Conservation (phyloP, 1,139 yeast species). For the Pichia sp. region DNA sequence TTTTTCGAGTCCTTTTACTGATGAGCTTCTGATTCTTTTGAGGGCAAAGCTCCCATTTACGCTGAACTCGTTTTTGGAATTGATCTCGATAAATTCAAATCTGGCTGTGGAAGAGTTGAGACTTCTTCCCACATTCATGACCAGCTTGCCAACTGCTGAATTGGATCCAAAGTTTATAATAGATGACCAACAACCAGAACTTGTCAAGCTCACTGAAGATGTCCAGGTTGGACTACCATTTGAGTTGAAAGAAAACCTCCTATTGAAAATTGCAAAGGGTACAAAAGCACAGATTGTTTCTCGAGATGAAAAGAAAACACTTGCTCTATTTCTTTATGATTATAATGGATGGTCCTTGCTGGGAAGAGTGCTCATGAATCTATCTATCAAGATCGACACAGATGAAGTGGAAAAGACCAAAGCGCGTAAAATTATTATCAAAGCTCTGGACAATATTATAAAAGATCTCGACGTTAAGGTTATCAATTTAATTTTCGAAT, state of each 20-base stretch:
- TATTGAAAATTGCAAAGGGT: slow-evolving; percentile 40
- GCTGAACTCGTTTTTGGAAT: slow-evolving; percentile 51
- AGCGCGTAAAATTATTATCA: slow-evolving; percentile 43
- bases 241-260: slow-evolving; percentile 38
- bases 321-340: slow-evolving; percentile 61
- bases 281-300: slow-evolving; percentile 66
- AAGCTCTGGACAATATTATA: slow-evolving; percentile 18
- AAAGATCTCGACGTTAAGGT: slow-evolving; percentile 38
- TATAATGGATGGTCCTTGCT: slow-evolving; percentile 85
- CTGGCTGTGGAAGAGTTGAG: slow-evolving; percentile 61
- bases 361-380: slow-evolving; percentile 69
- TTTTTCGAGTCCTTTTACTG: slow-evolving; percentile 48
- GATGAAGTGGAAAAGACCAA: slow-evolving; percentile 38
- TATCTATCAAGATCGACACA: slow-evolving; percentile 33
- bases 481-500: slow-evolving; percentile 42
- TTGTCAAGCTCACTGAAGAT: slow-evolving; percentile 36
- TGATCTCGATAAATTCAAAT: slow-evolving; percentile 57
- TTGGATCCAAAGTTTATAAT: slow-evolving; percentile 36
- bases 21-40: slow-evolving; percentile 49
- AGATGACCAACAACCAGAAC: slow-evolving; percentile 47
- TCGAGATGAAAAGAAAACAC: slow-evolving; percentile 20
- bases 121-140: slow-evolving; percentile 55
- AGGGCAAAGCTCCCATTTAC: slow-evolving; percentile 74
- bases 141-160: slow-evolving; percentile 32
- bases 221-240: slow-evolving; percentile 45